Evolutionary conservation across 441 rosid species (phyloP), one percentile per base, ranked within the genome.

Genomic region (Biscutella auriculata): DNA sequence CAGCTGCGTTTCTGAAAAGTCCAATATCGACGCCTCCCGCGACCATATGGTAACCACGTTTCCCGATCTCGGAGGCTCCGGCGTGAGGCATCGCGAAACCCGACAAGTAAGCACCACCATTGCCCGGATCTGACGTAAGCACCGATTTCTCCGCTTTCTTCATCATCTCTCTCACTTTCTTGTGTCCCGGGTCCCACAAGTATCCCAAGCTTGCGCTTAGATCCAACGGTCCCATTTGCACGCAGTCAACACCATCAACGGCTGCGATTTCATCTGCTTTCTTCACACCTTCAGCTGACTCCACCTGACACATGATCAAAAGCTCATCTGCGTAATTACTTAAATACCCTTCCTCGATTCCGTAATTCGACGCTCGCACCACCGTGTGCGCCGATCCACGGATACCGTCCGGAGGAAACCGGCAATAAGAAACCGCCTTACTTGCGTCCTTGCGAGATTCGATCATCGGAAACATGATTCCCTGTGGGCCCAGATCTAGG

Each of bases 211-310:
- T 86, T 0, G 87, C 96, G 53, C 97, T 88, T 17, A 92, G 77
- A 76, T 88, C 98, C 78, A 92, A 73, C 36, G 95, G 98, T 21
- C 98, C 97, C 88, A 92, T 88, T 53, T 86, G 95, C 30, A 92
- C 69, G 70, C 98, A 88, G 69, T 86, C 98, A 1, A 92, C 95
- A 17, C 98, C 96, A 7, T 84, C 88, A 4, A 86, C 88, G 27
- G 78, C 86, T 2, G 89, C 88, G 57, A 92, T 92, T 30, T 92
- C 91, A 11, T 79, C 83, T 0, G 78, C 81, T 8, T 72, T 86
- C 45, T 80, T 72, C 11, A 82, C 98, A 5, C 70, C 94, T 5
- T 82, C 94, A 14, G 50, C 81, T 56, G 83, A 75, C 62, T 92
- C 97, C 57, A 86, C 89, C 82, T 92, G 97, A 60, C 96, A 88